Conservation (phyloP, 2,329 filamentous ascomycete species). For the Microdochium nivale region DNA sequence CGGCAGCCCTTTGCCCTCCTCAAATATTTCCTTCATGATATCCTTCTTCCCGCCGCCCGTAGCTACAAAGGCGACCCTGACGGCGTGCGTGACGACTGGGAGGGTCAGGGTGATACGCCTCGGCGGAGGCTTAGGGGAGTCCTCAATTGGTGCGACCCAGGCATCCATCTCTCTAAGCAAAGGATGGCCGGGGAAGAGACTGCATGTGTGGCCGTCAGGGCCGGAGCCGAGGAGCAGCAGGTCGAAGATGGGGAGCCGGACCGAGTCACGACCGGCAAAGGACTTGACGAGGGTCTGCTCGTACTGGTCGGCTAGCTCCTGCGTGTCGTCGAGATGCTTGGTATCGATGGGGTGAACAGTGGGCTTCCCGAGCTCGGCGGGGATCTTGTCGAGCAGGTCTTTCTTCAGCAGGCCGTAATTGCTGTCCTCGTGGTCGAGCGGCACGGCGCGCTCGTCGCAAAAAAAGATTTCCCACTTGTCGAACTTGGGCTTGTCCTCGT, state of each 20-base stretch:
- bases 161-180: constrained; percentile 79
- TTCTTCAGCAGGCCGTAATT: constrained; percentile 85
- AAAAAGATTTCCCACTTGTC: constrained; percentile 97
- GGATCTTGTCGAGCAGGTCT: constrained; percentile 84
- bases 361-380: constrained; percentile 55
- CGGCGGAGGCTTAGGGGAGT: constrained; percentile 90
- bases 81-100: constrained; percentile 79
- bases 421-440: constrained; percentile 85
- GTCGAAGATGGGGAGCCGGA: constrained; percentile 92
- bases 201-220: constrained; percentile 95
- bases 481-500: constrained; percentile 63
- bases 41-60: constrained; percentile 86
- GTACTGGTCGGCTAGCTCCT: constrained; percentile 91
- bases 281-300: constrained; percentile 77
- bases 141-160: constrained; percentile 86
- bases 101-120: constrained; percentile 87
- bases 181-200: constrained; percentile 83
- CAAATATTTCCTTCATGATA: constrained; percentile 88
- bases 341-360: constrained; percentile 71
- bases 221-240: constrained; percentile 88
- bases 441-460: constrained; percentile 91
- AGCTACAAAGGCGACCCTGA: constrained; percentile 84
- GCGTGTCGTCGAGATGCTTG: constrained; percentile 59
- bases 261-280: constrained; percentile 88
- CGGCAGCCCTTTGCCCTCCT: constrained; percentile 70